phyloP scores from a whole-genome alignment of 345 rosid species.

The Salix udensis region DNA sequence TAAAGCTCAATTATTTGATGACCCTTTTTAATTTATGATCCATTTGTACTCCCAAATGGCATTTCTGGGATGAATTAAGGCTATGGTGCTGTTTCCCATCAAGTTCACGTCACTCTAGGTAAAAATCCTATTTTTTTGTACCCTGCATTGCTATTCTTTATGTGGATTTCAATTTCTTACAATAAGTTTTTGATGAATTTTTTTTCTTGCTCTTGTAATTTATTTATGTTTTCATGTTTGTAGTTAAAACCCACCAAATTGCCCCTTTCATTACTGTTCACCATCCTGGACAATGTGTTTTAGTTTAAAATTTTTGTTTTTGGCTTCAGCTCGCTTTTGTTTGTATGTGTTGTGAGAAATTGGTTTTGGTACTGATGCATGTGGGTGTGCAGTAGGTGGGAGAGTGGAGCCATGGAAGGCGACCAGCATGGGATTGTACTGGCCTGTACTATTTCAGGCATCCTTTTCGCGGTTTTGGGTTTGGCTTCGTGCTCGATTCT shows the following conservation, averaged over 20 bases:
- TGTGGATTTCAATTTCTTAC: constrained; percentile 1
- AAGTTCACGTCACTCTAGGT: constrained; percentile 47
- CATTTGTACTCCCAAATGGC: constrained; percentile 21
- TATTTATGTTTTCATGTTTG: neutral
- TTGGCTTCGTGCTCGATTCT: constrained; percentile 77
- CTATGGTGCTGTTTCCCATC: constrained; percentile 49
- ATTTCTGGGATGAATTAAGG: constrained; percentile 37
- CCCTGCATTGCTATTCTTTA: constrained; percentile 17
- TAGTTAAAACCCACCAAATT: constrained; percentile 4
- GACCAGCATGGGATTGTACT: constrained; percentile 55
- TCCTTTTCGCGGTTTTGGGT: constrained; percentile 73
- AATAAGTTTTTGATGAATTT: neutral
- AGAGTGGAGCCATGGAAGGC: constrained; percentile 75
- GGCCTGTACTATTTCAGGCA: constrained; percentile 79
- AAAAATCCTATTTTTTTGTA: constrained; percentile 10
- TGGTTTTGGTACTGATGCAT: constrained; percentile 25
- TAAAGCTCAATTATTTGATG: constrained; percentile 30
- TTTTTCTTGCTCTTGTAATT: constrained; percentile 3
- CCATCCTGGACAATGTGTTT: neutral
- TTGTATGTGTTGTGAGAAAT: neutral
- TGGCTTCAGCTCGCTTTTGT: constrained; percentile 6
- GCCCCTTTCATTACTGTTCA: constrained; percentile 14
- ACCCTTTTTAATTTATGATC: constrained; percentile 29
- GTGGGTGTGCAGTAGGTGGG: constrained; percentile 40
- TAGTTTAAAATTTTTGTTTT: constrained; percentile 4